phyloP scores from a whole-genome alignment of 2,329 filamentous ascomycete genomes.

The Penicillium brevicompactum region DNA sequence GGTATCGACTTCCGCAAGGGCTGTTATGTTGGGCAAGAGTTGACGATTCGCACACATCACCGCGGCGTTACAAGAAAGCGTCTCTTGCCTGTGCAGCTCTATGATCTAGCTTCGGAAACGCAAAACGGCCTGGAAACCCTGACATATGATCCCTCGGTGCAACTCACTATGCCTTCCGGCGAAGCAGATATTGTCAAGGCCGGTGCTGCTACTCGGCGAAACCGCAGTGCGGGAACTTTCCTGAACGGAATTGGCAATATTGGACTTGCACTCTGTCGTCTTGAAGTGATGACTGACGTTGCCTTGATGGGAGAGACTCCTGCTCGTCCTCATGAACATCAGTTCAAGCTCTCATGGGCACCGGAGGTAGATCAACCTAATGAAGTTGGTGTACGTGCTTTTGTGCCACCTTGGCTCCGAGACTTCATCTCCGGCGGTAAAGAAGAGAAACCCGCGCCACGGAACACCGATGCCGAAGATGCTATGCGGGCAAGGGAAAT shows the following conservation, averaged over 20 bases:
- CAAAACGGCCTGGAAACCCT: constrained; percentile 53
- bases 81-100: constrained; percentile 77
- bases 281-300: constrained; percentile 89
- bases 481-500: constrained; percentile 37
- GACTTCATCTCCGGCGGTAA: constrained; percentile 44
- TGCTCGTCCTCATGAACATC: constrained; percentile 60
- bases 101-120: constrained; percentile 50
- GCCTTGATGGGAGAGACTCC: constrained; percentile 68
- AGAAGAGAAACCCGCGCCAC: constrained; percentile 38
- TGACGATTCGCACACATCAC: constrained; percentile 94
- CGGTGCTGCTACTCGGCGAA: constrained; percentile 50
- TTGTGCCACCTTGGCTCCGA: constrained; percentile 77
- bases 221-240: constrained; percentile 77
- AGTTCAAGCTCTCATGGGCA: constrained; percentile 62
- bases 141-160: constrained; percentile 33
- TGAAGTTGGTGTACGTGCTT: constrained; percentile 69
- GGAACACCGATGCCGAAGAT: constrained; percentile 26
- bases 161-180: constrained; percentile 33
- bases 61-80: constrained; percentile 91
- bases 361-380: constrained; percentile 45
- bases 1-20: constrained; percentile 94
- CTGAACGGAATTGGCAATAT: constrained; percentile 79
- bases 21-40: constrained; percentile 94
- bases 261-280: constrained; percentile 79
- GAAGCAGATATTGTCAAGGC: constrained; percentile 58